Evolutionary conservation across 1,284 basidiomycete species (phyloP).

Genomic region (Malassezia globosa): DNA sequence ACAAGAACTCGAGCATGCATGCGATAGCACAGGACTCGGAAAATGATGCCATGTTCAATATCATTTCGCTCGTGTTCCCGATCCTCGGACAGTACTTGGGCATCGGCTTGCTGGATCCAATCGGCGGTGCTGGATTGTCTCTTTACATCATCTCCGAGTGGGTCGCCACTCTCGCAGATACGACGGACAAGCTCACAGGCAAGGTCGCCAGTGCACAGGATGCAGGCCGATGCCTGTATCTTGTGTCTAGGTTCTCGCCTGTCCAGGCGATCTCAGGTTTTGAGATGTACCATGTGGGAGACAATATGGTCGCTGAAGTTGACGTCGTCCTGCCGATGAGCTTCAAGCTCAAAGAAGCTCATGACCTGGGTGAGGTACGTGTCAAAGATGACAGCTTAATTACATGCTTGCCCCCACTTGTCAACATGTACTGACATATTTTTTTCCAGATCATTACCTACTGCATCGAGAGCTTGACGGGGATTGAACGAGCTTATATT

Average conservation of each 20-base stretch:
- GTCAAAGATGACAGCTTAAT: neutral
- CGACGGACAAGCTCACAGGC: constrained; percentile 36
- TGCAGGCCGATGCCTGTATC: constrained; percentile 36
- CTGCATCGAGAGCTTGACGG: constrained; percentile 32
- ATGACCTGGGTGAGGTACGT: constrained; percentile 34
- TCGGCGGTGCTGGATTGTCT: constrained; percentile 28
- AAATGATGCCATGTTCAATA: constrained; percentile 53
- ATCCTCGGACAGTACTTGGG: constrained; percentile 41
- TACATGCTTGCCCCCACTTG: too few relatives aligned
- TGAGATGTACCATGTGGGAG: constrained; percentile 43
- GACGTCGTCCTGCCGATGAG: constrained; percentile 38
- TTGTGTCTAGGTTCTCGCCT: constrained; percentile 38
- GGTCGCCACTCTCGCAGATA: constrained; percentile 36
- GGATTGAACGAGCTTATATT: constrained; percentile 36
- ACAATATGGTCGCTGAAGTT: constrained; percentile 42
- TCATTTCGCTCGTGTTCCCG: constrained; percentile 53
- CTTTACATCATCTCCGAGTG: constrained; percentile 44
- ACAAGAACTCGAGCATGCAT: constrained; percentile 47
- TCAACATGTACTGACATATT: too few relatives aligned
- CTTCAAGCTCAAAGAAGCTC: constrained; percentile 40
- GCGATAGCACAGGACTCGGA: constrained; percentile 51
- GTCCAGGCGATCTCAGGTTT: constrained; percentile 38
- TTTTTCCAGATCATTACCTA: constrained; percentile 40
- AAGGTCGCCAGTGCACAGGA: constrained; percentile 29
- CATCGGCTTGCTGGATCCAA: constrained; percentile 35